These are phyloP conservation scores for Mrakiaceae sp. DNA, from an alignment of 1,284 basidiomycete genomes.

Conservation along the genomic window DNA sequence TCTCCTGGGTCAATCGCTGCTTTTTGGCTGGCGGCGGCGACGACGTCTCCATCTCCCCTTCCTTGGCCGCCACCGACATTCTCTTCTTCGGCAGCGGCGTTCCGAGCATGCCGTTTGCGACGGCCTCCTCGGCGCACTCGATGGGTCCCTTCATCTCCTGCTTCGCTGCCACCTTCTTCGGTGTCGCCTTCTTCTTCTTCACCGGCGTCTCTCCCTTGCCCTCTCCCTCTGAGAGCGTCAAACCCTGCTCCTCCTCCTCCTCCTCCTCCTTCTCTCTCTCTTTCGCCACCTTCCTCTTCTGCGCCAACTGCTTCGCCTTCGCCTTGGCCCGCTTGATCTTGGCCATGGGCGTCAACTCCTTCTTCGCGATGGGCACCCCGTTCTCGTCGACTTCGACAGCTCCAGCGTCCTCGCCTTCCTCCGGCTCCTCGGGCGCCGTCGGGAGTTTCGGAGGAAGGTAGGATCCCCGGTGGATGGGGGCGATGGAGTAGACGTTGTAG, in stretches of 20 bases:
- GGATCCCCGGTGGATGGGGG: conserved; percentile 47
- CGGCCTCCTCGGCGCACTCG: conserved; percentile 7
- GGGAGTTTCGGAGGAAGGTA: conserved; percentile 8
- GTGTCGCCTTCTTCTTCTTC: conserved; percentile 24
- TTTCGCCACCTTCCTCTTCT: conserved; percentile 29
- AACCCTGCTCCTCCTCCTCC: conserved; percentile 20
- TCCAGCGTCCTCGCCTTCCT: conserved; percentile 26
- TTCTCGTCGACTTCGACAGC: conserved; percentile 37
- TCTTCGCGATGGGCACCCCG: conserved; percentile 35
- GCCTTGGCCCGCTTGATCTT: conserved; percentile 20
- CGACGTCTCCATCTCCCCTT: too few relatives aligned
- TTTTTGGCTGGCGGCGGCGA: too few relatives aligned
- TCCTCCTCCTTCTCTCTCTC: conserved; percentile 42
- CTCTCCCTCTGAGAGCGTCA: conserved; percentile 21
- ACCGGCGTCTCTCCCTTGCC: conserved; percentile 15
- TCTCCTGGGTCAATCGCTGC: too few relatives aligned
- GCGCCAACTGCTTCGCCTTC: conserved; percentile 21
- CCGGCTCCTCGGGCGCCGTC: background rate
- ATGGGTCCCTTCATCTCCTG: conserved; percentile 17
- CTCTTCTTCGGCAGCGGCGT: too few relatives aligned
- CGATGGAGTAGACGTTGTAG: conserved; percentile 61
- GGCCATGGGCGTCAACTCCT: conserved; percentile 27
- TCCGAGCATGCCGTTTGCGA: background rate
- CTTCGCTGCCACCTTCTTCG: conserved; percentile 13
- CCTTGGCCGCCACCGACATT: too few relatives aligned